Evolutionary conservation across 148 eudicot species (phyloP), one percentile per base, ranked within the genome.

Genomic region (Cornus florida): DNA sequence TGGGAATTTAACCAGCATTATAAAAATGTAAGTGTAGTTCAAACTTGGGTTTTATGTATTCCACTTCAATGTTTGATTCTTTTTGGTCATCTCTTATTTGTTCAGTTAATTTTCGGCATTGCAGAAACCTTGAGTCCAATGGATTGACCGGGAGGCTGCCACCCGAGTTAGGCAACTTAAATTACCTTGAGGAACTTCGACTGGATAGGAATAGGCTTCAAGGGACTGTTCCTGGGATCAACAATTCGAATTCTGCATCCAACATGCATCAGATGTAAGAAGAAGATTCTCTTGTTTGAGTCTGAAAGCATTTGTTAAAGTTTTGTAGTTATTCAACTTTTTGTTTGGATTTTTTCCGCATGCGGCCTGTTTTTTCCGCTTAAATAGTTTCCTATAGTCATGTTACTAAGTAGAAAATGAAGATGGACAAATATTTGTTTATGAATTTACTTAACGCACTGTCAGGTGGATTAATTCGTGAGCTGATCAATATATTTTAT

Each of bases 161-260:
- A 56, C 79, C 79, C 10, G 91, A 91, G 83, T 88, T 97, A 80
- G 92, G 92, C 67, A 83, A 86, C 67, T 84, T 97, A 79, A 85
- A 86, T 39, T 75, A 83, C 74, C 98, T 97, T 73, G 85, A 91
- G 84, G 97, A 94, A 78, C 93, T 97, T 81, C 85, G 86, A 71
- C 70, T 97, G 76, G 97, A 92, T 74, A 92, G 97, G 78, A 97
- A 97, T 85, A 94, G 84, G 88, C 92, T 97, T 83, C 88, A 77
- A 79, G 99, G 99, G 78, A 75, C 73, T 53, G 77, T 97, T 70
- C 98, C 93, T n/a, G 95, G 87, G 77, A 79, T 80, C 77, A 80
- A 80, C 79, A 66, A 56, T 65, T 79, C 94, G 0, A 68, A 65
- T 14, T 77, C 83, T 68, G 14, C 79, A 39, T 82, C 91, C 33